phyloP scores from a whole-genome alignment of 345 rosid species.

The Camelina hispida region DNA sequence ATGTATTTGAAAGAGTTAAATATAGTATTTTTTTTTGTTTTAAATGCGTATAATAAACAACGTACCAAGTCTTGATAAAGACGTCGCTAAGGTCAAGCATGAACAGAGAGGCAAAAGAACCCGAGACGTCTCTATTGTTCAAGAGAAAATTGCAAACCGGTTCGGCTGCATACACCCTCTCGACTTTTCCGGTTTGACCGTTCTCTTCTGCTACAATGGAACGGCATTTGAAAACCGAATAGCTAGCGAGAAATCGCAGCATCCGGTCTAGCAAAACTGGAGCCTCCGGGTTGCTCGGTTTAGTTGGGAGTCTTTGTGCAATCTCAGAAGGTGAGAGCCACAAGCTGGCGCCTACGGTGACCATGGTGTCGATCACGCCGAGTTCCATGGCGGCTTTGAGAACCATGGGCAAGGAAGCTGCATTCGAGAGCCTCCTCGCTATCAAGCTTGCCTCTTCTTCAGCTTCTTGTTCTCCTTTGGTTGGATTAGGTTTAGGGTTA shows the following conservation, averaged over 20 bases:
- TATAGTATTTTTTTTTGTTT: not conserved
- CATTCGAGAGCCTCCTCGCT: not conserved
- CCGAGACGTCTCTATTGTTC: conserved; percentile 16
- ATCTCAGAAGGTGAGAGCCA: conserved; percentile 46
- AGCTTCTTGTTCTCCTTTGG: not conserved
- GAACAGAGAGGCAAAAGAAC: conserved; percentile 17
- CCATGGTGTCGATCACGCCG: conserved; percentile 48
- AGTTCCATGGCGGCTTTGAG: conserved; percentile 51
- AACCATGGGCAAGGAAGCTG: conserved; percentile 47
- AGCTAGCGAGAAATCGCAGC: conserved; percentile 47
- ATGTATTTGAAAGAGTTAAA: not conserved
- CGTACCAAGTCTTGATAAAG: conserved; percentile 10
- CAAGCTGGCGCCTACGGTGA: conserved; percentile 19
- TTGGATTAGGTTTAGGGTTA: not conserved
- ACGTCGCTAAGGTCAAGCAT: conserved; percentile 16
- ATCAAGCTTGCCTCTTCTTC: conserved; percentile 1
- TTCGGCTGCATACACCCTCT: conserved; percentile 17
- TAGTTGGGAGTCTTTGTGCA: conserved; percentile 32
- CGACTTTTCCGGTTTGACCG: not conserved
- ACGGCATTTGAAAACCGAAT: conserved; percentile 44
- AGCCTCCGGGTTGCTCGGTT: conserved; percentile 44
- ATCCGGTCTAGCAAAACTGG: conserved; percentile 52
- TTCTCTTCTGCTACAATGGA: not conserved
- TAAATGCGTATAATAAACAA: not conserved
- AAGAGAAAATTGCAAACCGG: not conserved